These are phyloP conservation scores for Juncus inflexus DNA, from an alignment of 176 grass and related monocot species.

Conservation along the genomic window DNA sequence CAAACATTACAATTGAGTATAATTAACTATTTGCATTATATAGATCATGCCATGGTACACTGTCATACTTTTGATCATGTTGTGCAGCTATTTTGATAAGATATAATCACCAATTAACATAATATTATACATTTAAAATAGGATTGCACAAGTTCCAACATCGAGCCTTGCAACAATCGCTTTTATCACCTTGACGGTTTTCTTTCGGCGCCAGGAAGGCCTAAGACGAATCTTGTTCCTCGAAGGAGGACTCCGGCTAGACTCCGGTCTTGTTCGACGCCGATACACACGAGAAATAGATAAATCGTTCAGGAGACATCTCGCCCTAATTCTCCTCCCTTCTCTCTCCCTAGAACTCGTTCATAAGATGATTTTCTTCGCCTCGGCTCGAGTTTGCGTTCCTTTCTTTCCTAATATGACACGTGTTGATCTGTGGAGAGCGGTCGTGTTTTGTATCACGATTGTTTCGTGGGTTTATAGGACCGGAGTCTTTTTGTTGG, in stretches of 20 bases:
- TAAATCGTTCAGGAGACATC: slow-evolving; percentile 59
- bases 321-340: slow-evolving; percentile 61
- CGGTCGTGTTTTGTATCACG: slow-evolving; percentile 43
- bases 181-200: slow-evolving; percentile 56
- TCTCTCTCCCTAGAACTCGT: slow-evolving; percentile 59
- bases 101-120: too few relatives aligned
- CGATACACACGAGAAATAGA: slow-evolving; percentile 62
- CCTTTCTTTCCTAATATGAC: neutral
- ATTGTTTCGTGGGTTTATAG: slow-evolving; percentile 83
- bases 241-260: slow-evolving; percentile 52
- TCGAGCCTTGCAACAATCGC: slow-evolving; percentile 60
- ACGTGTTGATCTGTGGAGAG: slow-evolving; percentile 29
- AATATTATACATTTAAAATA: neutral
- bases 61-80: too few relatives aligned
- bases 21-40: neutral
- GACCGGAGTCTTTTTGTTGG: slow-evolving; percentile 74
- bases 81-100: too few relatives aligned
- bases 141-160: slow-evolving; percentile 47
- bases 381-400: slow-evolving; percentile 35
- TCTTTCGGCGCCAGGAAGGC: slow-evolving; percentile 54
- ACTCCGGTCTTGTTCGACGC: slow-evolving; percentile 52
- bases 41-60: too few relatives aligned
- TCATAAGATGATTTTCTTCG: slow-evolving; percentile 78
- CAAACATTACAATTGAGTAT: neutral
- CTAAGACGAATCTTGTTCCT: slow-evolving; percentile 82